Percentiles rank a stretch among this genome's conserved stretches.
Conservation (phyloP, 1,284 basidiomycete species). For the Xanthoconium separans region DNA sequence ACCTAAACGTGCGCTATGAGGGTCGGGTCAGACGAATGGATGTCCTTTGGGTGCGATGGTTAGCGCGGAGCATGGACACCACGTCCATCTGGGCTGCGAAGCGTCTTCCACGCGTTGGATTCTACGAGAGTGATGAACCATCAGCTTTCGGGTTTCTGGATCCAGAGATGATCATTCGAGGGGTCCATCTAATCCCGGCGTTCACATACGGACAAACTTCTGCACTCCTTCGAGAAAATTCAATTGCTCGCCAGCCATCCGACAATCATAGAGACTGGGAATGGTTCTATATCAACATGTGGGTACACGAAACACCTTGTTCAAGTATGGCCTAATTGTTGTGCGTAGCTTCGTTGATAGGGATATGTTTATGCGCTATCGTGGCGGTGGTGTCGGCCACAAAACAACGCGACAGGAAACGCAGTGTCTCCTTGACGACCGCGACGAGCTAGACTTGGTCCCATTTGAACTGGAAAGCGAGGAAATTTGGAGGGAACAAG, state of each 20-base stretch:
- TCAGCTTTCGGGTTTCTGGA: not conserved
- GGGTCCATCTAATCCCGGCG: not conserved
- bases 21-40: not conserved
- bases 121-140: not conserved
- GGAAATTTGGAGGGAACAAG: not conserved
- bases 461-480: not conserved
- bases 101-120: not conserved
- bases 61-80: not conserved
- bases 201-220: not conserved
- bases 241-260: not conserved
- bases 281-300: not conserved
- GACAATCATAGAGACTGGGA: not conserved
- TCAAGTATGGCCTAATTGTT: not conserved
- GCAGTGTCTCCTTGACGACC: not conserved
- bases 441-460: not conserved
- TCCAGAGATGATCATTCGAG: not conserved
- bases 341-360: not conserved
- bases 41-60: not conserved
- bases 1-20: not conserved
- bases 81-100: not conserved
- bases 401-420: not conserved
- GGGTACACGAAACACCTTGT: not conserved
- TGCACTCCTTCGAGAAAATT: not conserved
- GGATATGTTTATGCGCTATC: slow-evolving; percentile 1
- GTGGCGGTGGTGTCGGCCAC: not conserved